phyloP scores from a whole-genome alignment of 352 stramenopile genomes.

The Phytopythium litorale region DNA sequence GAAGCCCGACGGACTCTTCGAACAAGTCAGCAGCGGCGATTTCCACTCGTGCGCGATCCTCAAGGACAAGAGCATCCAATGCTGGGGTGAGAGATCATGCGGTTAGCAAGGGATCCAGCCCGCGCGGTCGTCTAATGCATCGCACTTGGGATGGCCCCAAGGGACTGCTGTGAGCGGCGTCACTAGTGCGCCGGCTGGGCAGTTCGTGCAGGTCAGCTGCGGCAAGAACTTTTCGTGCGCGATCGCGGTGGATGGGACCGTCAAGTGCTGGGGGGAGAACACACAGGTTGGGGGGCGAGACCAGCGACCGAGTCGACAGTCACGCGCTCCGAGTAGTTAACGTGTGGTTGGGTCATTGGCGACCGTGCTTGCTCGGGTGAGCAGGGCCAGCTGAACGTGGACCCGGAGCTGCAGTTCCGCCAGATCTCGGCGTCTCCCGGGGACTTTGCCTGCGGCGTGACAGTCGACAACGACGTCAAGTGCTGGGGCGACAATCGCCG shows the following conservation, averaged over 20 bases:
- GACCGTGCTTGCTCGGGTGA: background rate
- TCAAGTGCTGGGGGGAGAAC: conserved; percentile 71
- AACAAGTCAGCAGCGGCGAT: conserved; percentile 78
- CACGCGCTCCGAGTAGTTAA: background rate
- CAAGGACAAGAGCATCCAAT: conserved; percentile 74
- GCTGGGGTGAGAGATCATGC: conserved; percentile 46
- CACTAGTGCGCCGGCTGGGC: conserved; percentile 32
- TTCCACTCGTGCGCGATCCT: conserved; percentile 80
- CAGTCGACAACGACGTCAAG: conserved; percentile 33
- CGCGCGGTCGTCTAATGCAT: background rate
- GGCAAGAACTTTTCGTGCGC: conserved; percentile 67
- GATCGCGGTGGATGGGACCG: conserved; percentile 39
- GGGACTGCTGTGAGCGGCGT: conserved; percentile 30
- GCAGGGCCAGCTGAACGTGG: conserved; percentile 50
- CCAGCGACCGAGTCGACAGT: too few species aligned
- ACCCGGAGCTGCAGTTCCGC: conserved; percentile 32
- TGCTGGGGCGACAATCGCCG: conserved; percentile 82
- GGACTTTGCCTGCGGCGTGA: conserved; percentile 68
- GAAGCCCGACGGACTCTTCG: conserved; percentile 61
- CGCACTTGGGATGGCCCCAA: conserved; percentile 13
- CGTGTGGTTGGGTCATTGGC: too few species aligned
- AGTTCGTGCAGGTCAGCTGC: conserved; percentile 77
- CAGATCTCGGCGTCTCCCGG: conserved; percentile 64
- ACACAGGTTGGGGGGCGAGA: conserved; percentile 19
- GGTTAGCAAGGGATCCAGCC: background rate